A percentile compares a stretch with the other conserved stretches of the same genome.
Evolutionary conservation across 495 filamentous ascomycete species (phyloP).

Genomic region (Aspergillus indologenus): DNA sequence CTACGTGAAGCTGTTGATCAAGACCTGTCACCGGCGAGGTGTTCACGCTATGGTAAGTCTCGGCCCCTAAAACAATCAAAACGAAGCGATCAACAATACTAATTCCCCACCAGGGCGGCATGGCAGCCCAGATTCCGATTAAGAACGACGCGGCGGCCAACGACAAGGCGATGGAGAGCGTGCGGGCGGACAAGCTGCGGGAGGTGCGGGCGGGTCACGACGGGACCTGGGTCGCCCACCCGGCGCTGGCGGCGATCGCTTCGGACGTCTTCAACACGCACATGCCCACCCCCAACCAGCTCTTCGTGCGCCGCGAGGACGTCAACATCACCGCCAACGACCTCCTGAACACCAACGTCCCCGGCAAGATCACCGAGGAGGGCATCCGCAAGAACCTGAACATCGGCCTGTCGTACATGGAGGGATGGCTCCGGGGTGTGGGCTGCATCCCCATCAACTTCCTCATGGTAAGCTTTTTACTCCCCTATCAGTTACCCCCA

Average conservation of each 20-base stretch:
- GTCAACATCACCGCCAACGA: conserved; percentile 84
- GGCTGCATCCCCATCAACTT: conserved; percentile 98
- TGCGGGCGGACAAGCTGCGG: conserved; percentile 92
- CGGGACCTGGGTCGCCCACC: conserved; percentile 96
- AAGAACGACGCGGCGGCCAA: conserved; percentile 60
- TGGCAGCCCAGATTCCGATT: conserved; percentile 98
- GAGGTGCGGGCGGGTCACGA: conserved; percentile 96
- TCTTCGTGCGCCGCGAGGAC: conserved; percentile 86
- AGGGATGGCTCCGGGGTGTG: conserved; percentile 92
- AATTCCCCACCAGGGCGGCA: conserved; percentile 62
- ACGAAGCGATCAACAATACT: not conserved
- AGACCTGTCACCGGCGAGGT: conserved; percentile 92
- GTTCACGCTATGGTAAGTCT: conserved; percentile 83
- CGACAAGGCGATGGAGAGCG: conserved; percentile 69
- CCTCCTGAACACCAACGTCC: conserved; percentile 97
- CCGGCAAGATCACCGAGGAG: conserved; percentile 88
- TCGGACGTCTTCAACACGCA: conserved; percentile 95
- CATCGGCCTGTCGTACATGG: conserved; percentile 95
- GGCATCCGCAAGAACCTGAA: conserved; percentile 98
- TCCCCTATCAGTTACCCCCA: not conserved
- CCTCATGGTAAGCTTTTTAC: conserved; percentile 64
- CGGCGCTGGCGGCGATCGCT: conserved; percentile 85
- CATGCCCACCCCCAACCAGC: conserved; percentile 99
- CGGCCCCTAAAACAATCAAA: not conserved
- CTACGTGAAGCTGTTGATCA: conserved; percentile 93